Conservation (phyloP, 805 yeast species). For the Lachancea kluyveri region DNA sequence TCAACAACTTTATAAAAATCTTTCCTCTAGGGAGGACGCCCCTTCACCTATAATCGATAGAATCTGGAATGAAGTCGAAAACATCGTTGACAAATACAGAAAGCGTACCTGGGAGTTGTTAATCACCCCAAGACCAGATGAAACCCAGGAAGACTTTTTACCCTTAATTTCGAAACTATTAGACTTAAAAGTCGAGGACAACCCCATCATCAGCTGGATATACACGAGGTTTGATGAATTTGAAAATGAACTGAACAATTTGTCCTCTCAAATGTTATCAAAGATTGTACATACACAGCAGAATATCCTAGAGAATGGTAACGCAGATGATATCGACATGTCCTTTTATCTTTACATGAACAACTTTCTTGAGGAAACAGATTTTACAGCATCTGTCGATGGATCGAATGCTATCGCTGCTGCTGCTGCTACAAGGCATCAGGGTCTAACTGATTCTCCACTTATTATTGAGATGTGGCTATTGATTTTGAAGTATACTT, state of each 20-base stretch:
- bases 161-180: constrained; percentile 46
- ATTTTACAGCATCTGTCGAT: constrained; percentile 6
- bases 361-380: constrained; percentile 19
- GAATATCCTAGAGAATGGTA: constrained; percentile 31
- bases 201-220: constrained; percentile 62
- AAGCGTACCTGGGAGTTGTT: constrained; percentile 47
- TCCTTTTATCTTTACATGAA: constrained; percentile 28
- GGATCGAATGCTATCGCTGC: constrained; percentile 6
- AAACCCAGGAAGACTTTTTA: constrained; percentile 30
- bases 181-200: constrained; percentile 57
- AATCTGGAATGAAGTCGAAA: constrained; percentile 53
- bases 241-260: constrained; percentile 34
- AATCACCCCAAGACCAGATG: constrained; percentile 14
- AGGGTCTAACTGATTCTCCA: constrained; percentile 43
- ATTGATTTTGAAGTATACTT: constrained; percentile 36
- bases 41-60: constrained; percentile 36
- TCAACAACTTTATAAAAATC: constrained; percentile 22
- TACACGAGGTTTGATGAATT: constrained; percentile 41
- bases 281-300: constrained; percentile 37
- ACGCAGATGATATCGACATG: constrained; percentile 29
- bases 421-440: constrained; percentile 7
- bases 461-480: constrained; percentile 56
- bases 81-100: constrained; percentile 48
- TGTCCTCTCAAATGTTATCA: constrained; percentile 36
- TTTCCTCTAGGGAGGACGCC: constrained; percentile 9